A percentile compares a stretch with the other conserved stretches of the same genome.
Conservation (phyloP, 257 asterid genomes). For the Solanum pinnatisectum region DNA sequence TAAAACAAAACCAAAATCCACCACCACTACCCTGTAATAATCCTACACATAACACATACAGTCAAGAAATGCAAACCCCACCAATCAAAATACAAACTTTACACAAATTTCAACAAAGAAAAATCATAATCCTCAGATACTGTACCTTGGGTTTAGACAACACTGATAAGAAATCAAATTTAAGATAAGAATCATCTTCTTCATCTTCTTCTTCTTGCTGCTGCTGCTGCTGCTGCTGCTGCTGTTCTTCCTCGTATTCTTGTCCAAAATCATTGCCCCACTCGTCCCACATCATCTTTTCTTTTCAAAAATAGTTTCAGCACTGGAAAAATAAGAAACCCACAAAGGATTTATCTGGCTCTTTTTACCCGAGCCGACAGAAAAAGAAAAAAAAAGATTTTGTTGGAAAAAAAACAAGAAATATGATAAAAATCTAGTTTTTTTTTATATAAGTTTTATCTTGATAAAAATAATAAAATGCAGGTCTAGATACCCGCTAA, state of each 20-base stretch:
- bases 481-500: neutral
- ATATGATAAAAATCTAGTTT: neutral
- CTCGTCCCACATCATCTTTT: constrained; percentile 69
- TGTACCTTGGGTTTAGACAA: constrained; percentile 65
- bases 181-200: constrained; percentile 27
- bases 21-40: neutral
- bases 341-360: neutral
- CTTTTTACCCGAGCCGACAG: neutral
- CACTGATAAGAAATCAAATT: constrained; percentile 60
- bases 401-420: neutral
- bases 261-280: constrained; percentile 36
- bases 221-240: constrained; percentile 5
- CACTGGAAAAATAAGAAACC: neutral
- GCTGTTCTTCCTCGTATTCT: constrained; percentile 12
- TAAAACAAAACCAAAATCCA: neutral
- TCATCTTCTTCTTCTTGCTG: constrained; percentile 14
- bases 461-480: neutral
- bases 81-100: neutral
- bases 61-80: neutral
- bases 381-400: too few species aligned
- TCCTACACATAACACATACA: neutral
- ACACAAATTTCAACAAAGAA: neutral
- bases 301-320: neutral
- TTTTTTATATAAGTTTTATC: neutral
- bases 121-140: neutral